A percentile compares a stretch with the other conserved stretches of the same genome.
phyloP scores from a whole-genome alignment of 306 rosid species.

The Inga leiocalycina region DNA sequence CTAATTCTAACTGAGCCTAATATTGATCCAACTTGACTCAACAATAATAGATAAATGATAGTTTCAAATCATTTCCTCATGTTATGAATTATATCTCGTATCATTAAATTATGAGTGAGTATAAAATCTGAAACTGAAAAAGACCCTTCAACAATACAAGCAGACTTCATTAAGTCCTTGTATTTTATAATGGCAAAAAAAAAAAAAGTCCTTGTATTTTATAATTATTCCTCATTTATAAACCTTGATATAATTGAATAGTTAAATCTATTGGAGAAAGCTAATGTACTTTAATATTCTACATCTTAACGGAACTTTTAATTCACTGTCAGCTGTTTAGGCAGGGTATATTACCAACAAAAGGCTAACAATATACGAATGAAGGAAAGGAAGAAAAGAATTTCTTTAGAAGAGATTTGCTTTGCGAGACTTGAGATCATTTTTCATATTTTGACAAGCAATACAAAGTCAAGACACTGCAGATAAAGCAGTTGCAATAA shows the following conservation, averaged over 20 bases:
- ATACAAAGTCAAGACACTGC: constrained; percentile 16
- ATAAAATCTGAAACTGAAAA: not conserved
- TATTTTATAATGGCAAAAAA: too few relatives aligned
- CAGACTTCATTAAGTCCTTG: too few relatives aligned
- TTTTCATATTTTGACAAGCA: constrained; percentile 29
- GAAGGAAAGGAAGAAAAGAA: not conserved
- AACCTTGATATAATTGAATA: not conserved
- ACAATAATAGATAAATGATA: too few relatives aligned
- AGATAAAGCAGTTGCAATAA: not conserved
- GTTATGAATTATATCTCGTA: not conserved
- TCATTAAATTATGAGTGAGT: not conserved
- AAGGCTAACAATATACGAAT: not conserved
- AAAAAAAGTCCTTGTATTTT: not conserved
- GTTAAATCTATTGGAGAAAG: not conserved
- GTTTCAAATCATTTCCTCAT: not conserved
- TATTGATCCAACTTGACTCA: too few relatives aligned
- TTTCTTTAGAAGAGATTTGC: not conserved
- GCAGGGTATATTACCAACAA: not conserved
- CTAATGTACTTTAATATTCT: not conserved
- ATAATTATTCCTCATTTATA: not conserved
- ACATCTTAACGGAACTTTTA: not conserved
- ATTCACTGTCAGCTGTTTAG: not conserved
- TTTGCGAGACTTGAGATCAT: not conserved
- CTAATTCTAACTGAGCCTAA: too few relatives aligned
- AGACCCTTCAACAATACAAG: not conserved